Percentiles rank a stretch among this genome's conserved stretches.
Evolutionary conservation across 495 filamentous ascomycete genomes (phyloP).

Genomic region (Penicillium egyptiacum): DNA sequence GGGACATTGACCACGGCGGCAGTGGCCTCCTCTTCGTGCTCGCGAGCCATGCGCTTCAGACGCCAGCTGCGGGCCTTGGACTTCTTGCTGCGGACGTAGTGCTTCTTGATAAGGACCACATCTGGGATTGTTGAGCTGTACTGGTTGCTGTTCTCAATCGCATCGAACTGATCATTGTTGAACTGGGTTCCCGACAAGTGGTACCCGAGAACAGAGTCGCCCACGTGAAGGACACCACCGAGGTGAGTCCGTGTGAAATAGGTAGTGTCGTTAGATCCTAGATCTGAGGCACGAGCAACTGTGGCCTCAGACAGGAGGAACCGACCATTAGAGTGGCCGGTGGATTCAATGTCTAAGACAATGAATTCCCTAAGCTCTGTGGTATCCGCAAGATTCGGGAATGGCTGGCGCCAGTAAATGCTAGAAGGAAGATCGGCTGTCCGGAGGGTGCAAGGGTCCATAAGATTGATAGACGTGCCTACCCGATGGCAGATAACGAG

Average conservation of each 20-base stretch:
- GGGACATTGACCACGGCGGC: slow-evolving; percentile 24
- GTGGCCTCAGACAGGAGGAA: slow-evolving; percentile 83
- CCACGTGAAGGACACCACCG: slow-evolving; percentile 79
- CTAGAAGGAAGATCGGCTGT: slow-evolving; percentile 77
- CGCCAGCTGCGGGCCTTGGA: slow-evolving; percentile 86
- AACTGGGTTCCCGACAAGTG: slow-evolving; percentile 83
- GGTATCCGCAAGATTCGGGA: slow-evolving; percentile 77
- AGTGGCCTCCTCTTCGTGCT: slow-evolving; percentile 69
- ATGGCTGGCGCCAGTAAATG: slow-evolving; percentile 86
- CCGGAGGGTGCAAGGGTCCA: slow-evolving; percentile 90
- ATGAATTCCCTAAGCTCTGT: slow-evolving; percentile 88
- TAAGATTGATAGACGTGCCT: slow-evolving; percentile 82
- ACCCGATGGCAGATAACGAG: slow-evolving; percentile 83
- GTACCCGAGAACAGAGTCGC: slow-evolving; percentile 92
- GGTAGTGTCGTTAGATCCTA: slow-evolving; percentile 81
- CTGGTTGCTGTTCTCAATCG: slow-evolving; percentile 65
- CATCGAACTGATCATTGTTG: slow-evolving; percentile 83
- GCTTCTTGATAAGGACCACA: slow-evolving; percentile 93
- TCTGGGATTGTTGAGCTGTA: slow-evolving; percentile 81
- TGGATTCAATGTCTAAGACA: slow-evolving; percentile 88
- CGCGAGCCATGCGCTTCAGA: slow-evolving; percentile 86
- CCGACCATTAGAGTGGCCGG: slow-evolving; percentile 72
- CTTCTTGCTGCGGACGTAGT: slow-evolving; percentile 84
- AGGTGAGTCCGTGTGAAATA: slow-evolving; percentile 91
- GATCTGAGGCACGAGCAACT: slow-evolving; percentile 81